These are phyloP conservation scores for Rosa multiflora DNA, from an alignment of 306 rosid species.

Conservation along the genomic window DNA sequence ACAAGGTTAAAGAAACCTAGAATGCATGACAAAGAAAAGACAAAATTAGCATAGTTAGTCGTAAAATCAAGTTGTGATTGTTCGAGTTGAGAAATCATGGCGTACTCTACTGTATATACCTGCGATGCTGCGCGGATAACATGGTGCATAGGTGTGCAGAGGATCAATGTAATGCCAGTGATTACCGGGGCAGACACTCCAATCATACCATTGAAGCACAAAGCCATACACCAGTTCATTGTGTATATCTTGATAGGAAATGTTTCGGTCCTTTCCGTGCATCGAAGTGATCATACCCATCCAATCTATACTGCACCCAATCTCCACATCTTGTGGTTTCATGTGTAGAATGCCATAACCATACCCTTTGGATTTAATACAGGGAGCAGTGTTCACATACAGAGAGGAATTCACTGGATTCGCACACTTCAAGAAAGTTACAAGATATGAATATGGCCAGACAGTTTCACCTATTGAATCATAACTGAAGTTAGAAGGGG, in stretches of 20 bases:
- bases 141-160: too few species aligned
- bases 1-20: background rate
- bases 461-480: too few species aligned
- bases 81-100: background rate
- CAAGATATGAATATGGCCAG: too few species aligned
- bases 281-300: background rate
- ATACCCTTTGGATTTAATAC: background rate
- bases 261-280: background rate
- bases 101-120: background rate
- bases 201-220: background rate
- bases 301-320: background rate
- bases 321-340: background rate
- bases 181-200: too few species aligned
- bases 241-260: constrained; percentile 3
- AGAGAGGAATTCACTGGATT: background rate
- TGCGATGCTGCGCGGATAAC: background rate
- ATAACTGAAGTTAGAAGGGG: too few species aligned
- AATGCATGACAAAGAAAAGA: background rate
- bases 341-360: background rate
- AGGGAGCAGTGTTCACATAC: background rate
- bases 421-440: background rate
- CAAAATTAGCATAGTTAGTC: background rate
- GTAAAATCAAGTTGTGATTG: background rate
- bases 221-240: background rate
- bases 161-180: too few species aligned